phyloP scores from a whole-genome alignment of 306 rosid genomes.

The Cercis canadensis region DNA sequence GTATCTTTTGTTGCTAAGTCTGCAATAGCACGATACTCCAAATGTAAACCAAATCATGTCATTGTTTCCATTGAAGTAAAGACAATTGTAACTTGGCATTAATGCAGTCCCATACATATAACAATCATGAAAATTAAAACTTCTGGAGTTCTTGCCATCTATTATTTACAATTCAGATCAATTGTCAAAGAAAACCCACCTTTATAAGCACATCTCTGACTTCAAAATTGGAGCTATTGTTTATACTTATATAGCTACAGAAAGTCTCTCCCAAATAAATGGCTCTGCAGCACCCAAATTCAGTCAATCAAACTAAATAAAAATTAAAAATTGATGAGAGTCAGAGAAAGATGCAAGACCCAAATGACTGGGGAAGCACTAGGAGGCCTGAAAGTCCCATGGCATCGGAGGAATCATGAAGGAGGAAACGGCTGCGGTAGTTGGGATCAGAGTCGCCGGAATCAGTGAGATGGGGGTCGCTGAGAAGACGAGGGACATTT shows the following conservation, averaged over 20 bases:
- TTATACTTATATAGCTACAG: slow-evolving; percentile 93
- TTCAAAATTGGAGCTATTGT: slow-evolving; percentile 90
- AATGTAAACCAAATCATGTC: not conserved
- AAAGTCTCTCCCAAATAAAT: slow-evolving; percentile 95
- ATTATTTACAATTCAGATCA: not conserved
- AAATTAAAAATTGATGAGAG: not conserved
- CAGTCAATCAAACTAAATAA: not conserved
- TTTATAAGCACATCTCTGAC: slow-evolving; percentile 81
- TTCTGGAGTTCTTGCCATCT: not conserved
- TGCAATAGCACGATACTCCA: not conserved
- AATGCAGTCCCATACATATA: not conserved
- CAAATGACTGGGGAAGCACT: slow-evolving; percentile 97
- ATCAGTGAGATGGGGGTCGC: slow-evolving; percentile 19
- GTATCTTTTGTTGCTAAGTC: not conserved
- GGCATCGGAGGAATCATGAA: slow-evolving; percentile 71
- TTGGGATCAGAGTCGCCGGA: slow-evolving; percentile 65
- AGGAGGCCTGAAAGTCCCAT: slow-evolving; percentile 96
- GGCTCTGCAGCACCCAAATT: slow-evolving; percentile 59
- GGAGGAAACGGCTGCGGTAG: slow-evolving; percentile 76
- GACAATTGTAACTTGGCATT: not conserved
- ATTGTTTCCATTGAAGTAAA: not conserved
- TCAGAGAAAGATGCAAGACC: slow-evolving; percentile 51
- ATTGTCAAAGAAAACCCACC: slow-evolving; percentile 40
- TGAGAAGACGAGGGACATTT: slow-evolving; percentile 48
- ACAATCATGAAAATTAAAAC: not conserved